A percentile compares a stretch with the other conserved stretches of the same genome.
Evolutionary conservation across 495 filamentous ascomycete genomes (phyloP).

Genomic region (Penicillium macrosclerotiorum): DNA sequence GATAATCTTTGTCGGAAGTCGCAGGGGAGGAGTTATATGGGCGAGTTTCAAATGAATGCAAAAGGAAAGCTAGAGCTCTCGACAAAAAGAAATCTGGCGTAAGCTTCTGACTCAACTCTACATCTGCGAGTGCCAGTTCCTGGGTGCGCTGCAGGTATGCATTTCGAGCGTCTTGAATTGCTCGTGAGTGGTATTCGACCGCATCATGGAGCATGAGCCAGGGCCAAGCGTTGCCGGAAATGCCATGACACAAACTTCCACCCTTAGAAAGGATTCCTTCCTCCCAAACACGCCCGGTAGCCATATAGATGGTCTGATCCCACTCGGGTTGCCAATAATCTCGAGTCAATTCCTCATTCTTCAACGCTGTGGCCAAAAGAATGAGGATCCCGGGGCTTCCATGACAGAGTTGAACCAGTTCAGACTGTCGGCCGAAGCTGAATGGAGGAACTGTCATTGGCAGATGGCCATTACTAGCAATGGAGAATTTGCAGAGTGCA

Average conservation of each 20-base stretch:
- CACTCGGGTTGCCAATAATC: conserved; percentile 40
- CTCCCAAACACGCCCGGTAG: conserved; percentile 44
- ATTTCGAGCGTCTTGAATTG: conserved; percentile 20
- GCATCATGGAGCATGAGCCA: conserved; percentile 35
- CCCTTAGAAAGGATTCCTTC: conserved; percentile 50
- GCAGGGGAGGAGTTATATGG: conserved; percentile 31
- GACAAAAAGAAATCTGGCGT: conserved; percentile 43
- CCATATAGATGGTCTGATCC: conserved; percentile 36
- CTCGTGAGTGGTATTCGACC: conserved; percentile 28
- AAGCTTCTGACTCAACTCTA: conserved; percentile 11
- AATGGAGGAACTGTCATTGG: conserved; percentile 33
- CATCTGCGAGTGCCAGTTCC: not conserved
- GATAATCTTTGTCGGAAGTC: conserved; percentile 30
- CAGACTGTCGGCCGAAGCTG: conserved; percentile 16
- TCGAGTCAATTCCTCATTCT: conserved; percentile 21
- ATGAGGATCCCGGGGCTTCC: conserved; percentile 42
- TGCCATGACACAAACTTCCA: conserved; percentile 46
- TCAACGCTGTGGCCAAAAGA: conserved; percentile 34
- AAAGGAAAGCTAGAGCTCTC: conserved; percentile 38
- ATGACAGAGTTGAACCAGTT: conserved; percentile 48
- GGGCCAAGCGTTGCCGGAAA: conserved; percentile 46
- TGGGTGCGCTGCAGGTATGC: conserved; percentile 19
- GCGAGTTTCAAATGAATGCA: conserved; percentile 39
- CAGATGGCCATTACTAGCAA: conserved; percentile 40
- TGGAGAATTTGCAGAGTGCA: conserved; percentile 34